phyloP scores from a whole-genome alignment of 139 green algal genomes.

The Picochlorum sp. region DNA sequence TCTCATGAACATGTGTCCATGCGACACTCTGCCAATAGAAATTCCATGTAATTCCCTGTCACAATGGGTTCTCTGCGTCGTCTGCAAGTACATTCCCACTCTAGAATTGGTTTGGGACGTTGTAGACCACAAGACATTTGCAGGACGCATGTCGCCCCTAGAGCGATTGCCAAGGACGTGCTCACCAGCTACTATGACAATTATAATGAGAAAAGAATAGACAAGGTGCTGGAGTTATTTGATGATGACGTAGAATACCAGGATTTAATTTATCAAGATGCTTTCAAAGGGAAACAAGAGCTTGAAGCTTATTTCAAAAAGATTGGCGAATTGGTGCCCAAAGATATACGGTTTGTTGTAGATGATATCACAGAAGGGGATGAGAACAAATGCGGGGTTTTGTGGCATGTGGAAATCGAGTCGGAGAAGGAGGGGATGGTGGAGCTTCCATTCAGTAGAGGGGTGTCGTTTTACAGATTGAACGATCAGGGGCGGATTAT shows the following conservation, averaged over 20 bases:
- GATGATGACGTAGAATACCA: constrained; percentile 46
- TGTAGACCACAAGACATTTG: no score
- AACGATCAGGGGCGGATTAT: constrained; percentile 53
- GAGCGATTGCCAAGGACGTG: constrained; percentile 29
- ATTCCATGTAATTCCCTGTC: no score
- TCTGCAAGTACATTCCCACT: no score
- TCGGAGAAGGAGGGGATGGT: constrained; percentile 21
- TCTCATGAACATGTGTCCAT: no score
- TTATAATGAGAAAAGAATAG: constrained; percentile 63
- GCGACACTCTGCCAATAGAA: no score
- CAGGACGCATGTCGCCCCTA: no score
- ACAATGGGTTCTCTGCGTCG: no score
- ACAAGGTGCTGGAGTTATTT: constrained; percentile 44
- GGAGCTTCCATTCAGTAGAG: constrained; percentile 71
- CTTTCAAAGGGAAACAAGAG: constrained; percentile 43
- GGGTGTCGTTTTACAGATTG: constrained; percentile 59
- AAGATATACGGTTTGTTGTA: constrained; percentile 63
- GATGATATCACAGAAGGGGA: constrained; percentile 62
- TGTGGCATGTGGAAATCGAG: constrained; percentile 69
- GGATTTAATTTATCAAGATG: constrained; percentile 63
- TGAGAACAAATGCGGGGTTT: constrained; percentile 40
- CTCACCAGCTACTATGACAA: constrained; percentile 46
- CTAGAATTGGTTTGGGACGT: no score
- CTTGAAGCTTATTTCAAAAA: constrained; percentile 57
- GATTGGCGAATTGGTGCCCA: constrained; percentile 32